Evolutionary conservation across 139 green algal species (phyloP).

Genomic region (Micractinium conductrix): DNA sequence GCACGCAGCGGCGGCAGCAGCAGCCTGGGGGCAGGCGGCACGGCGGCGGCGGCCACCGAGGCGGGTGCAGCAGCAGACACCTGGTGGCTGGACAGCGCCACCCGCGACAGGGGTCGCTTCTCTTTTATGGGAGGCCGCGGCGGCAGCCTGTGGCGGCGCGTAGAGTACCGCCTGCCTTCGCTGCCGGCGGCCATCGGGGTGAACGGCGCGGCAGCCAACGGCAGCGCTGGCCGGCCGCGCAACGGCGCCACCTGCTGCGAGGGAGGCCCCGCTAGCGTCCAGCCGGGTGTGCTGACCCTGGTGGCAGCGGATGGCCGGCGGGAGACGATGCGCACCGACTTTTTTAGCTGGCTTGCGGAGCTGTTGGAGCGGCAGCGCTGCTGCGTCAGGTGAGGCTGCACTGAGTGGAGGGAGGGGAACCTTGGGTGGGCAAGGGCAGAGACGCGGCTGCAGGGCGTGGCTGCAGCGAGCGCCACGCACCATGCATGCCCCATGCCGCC

Average conservation of each 20-base stretch:
- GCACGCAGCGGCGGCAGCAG: constrained; percentile 12
- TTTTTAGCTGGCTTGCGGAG: constrained; percentile 63
- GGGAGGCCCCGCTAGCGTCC: background rate
- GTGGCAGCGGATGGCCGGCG: background rate
- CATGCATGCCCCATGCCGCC: too few species aligned
- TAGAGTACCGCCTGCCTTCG: constrained; percentile 46
- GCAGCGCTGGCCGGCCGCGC: background rate
- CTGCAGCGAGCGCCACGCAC: too few species aligned
- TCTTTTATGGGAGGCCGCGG: constrained; percentile 91
- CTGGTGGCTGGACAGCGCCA: constrained; percentile 94
- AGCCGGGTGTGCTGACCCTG: background rate
- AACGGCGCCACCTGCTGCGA: background rate
- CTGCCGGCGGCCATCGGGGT: background rate
- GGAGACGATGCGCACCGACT: constrained; percentile 1
- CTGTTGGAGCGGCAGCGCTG: constrained; percentile 38
- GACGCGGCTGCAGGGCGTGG: too few species aligned
- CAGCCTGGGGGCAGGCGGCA: background rate
- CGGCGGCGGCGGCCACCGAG: background rate
- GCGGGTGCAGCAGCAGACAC: constrained; percentile 56
- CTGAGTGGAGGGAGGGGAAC: too few species aligned
- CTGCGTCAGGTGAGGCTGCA: background rate
- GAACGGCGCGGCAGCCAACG: background rate
- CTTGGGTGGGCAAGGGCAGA: too few species aligned
- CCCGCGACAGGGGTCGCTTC: constrained; percentile 83
- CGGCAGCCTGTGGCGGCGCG: constrained; percentile 79